Conservation (phyloP, 2,329 filamentous ascomycete genomes). For the Dryadomyces quercus-mongolicae region DNA sequence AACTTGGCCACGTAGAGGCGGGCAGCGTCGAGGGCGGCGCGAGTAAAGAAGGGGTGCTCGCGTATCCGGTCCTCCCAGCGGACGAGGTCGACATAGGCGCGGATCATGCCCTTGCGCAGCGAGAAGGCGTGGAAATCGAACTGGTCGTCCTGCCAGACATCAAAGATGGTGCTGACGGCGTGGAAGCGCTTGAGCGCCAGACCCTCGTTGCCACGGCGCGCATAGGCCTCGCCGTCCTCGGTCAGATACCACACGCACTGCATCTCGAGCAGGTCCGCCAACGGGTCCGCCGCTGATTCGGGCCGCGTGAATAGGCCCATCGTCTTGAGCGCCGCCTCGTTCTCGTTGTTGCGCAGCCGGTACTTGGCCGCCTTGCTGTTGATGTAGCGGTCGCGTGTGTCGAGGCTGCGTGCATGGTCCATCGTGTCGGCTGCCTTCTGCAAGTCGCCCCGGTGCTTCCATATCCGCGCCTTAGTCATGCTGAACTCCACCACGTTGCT, state of each 20-base stretch:
- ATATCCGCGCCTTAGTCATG: constrained; percentile 91
- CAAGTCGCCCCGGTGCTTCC: constrained; percentile 76
- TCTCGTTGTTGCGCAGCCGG: constrained; percentile 83
- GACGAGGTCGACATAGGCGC: constrained; percentile 92
- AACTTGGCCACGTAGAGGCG: constrained; percentile 68
- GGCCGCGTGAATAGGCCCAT: constrained; percentile 92
- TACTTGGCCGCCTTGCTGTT: constrained; percentile 98
- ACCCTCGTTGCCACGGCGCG: constrained; percentile 68
- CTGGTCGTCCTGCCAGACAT: constrained; percentile 95
- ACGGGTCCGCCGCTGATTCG: constrained; percentile 74
- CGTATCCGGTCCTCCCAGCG: constrained; percentile 87
- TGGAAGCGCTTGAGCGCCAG: constrained; percentile 89
- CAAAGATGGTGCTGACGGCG: constrained; percentile 81
- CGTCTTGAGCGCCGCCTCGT: constrained; percentile 72
- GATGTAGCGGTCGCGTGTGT: constrained; percentile 89
- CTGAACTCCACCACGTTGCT: constrained; percentile 79
- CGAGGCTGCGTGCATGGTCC: constrained; percentile 74
- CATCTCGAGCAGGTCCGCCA: constrained; percentile 93
- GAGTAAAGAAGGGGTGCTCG: constrained; percentile 85
- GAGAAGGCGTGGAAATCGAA: constrained; percentile 99
- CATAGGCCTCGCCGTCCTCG: constrained; percentile 84
- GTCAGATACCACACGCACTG: constrained; percentile 96
- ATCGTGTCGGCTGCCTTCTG: constrained; percentile 74
- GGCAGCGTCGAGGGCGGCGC: constrained; percentile 71
- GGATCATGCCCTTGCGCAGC: constrained; percentile 88